A percentile compares a stretch with the other conserved stretches of the same genome.
These are phyloP conservation scores for Viridothelium virens DNA, from an alignment of 495 filamentous ascomycete species.

Conservation along the genomic window DNA sequence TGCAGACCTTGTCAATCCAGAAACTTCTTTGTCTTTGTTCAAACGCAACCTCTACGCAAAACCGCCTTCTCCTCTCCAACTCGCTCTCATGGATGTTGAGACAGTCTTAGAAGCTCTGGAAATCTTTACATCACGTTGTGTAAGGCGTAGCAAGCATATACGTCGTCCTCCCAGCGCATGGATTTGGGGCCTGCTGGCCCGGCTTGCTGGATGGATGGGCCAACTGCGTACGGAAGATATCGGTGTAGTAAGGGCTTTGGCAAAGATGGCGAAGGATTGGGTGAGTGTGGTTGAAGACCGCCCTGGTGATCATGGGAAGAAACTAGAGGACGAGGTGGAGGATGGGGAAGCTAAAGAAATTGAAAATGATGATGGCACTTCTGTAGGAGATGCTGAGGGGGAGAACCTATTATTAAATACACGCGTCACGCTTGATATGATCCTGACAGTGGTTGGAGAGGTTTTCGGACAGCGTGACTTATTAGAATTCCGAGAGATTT, in stretches of 20 bases:
- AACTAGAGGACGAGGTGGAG: constrained; percentile 11
- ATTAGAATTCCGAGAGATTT: constrained; percentile 55
- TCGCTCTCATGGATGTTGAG: constrained; percentile 59
- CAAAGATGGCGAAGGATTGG: constrained; percentile 45
- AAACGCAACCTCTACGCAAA: constrained; percentile 45
- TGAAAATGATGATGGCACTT: constrained; percentile 1
- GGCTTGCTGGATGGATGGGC: constrained; percentile 46
- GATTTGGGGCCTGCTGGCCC: constrained; percentile 56
- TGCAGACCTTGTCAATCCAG: constrained; percentile 38
- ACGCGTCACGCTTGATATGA: constrained; percentile 72
- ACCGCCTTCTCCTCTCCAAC: constrained; percentile 58
- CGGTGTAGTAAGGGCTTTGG: constrained; percentile 50
- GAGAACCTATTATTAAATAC: constrained; percentile 31
- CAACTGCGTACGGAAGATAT: constrained; percentile 52
- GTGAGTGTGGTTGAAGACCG: constrained; percentile 20
- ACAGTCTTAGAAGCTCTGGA: constrained; percentile 51
- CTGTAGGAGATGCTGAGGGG: neutral
- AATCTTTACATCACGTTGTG: constrained; percentile 34
- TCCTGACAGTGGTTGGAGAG: constrained; percentile 81
- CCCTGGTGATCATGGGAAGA: constrained; percentile 18
- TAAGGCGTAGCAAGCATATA: constrained; percentile 43
- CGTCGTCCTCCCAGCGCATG: constrained; percentile 47
- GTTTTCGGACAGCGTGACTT: constrained; percentile 87
- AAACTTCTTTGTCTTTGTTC: constrained; percentile 39
- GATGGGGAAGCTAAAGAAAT: neutral